Conservation (phyloP, 139 green algal species). For the Closterium sp. region DNA sequence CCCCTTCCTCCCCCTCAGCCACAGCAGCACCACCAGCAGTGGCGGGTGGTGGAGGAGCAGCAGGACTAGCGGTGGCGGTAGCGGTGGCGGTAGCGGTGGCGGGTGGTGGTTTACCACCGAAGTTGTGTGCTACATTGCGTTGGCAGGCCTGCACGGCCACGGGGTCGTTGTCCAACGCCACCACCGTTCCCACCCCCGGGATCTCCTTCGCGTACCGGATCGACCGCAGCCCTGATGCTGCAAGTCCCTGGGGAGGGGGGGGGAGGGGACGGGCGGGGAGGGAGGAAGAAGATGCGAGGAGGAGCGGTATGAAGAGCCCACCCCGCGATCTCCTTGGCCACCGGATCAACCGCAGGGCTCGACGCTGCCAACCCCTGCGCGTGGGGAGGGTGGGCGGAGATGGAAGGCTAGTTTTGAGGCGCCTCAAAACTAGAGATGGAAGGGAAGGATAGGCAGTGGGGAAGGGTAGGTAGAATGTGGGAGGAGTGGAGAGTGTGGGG, state of each 20-base stretch:
- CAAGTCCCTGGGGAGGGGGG: slow-evolving; percentile 72
- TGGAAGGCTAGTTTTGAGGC: no score
- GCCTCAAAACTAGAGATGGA: no score
- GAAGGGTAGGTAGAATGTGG: no score
- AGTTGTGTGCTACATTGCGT: slow-evolving; percentile 79
- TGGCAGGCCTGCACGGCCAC: slow-evolving; percentile 68
- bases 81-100: not conserved
- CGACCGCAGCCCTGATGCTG: slow-evolving; percentile 86
- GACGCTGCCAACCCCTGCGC: no score
- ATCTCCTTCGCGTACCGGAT: slow-evolving; percentile 84
- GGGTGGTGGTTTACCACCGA: not conserved
- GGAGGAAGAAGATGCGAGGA: no score
- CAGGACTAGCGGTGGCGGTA: not conserved
- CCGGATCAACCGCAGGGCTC: no score
- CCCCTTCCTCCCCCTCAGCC: not conserved
- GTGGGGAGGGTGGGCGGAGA: no score
- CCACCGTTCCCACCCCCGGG: slow-evolving; percentile 71
- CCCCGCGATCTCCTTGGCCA: no score
- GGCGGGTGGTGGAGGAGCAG: not conserved
- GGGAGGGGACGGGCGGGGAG: no score
- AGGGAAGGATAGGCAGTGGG: no score
- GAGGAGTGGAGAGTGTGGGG: no score
- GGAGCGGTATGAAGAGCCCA: no score
- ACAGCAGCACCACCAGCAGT: not conserved
- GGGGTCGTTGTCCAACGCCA: slow-evolving; percentile 51